Base-by-base conservation (phyloP, 306 rosid genomes). In the Lathyrus oleraceus region DNA sequence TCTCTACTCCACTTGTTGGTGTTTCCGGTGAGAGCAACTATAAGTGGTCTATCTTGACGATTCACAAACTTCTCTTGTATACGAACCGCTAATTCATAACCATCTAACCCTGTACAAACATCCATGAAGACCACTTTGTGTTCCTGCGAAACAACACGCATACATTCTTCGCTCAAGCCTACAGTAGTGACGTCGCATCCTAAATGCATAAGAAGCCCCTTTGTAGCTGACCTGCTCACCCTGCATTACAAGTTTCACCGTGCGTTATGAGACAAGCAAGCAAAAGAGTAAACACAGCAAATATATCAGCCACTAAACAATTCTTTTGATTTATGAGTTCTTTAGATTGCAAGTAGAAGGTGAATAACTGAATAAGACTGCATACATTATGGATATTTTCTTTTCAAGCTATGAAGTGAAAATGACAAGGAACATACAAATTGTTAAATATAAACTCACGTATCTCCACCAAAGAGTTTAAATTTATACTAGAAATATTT, bases 121-220 rank as follows among this genome's bases (percentile, higher is more conserved):
- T 94, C 98, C 90, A 94, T 76, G 84, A 94, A 85, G 20, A 94
- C 85, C 69, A 91, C 86, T 74, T 51, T 85, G 82, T 88, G 89
- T 57, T 91, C 96, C 15, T 54, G 82, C 19, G 97, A 91, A 77
- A 85, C 76, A 47, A 69, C 81, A 28, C 70, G 85, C 71, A 94
- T 28, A 72, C 89, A 87, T 77, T 90, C 99, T 32, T 91, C 89
- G 0, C 72, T 79, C 8, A 95, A 87, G 82, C 92, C 71, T 32
- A 68, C 91, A 3, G 86, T 77, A 17, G 92, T 80, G 23, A 91
- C 95, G 6, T 94, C 96, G 61, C 97, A 94, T 52, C 97, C 95
- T 49, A 94, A 83, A 80, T 87, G 96, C 67, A 74, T 60, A 60
- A 90, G 99, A 61, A 94, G 95, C 61, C 96, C 96, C 87, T 87